Conservation (phyloP, 805 yeast genomes). For the Yamadazyma sp. region DNA sequence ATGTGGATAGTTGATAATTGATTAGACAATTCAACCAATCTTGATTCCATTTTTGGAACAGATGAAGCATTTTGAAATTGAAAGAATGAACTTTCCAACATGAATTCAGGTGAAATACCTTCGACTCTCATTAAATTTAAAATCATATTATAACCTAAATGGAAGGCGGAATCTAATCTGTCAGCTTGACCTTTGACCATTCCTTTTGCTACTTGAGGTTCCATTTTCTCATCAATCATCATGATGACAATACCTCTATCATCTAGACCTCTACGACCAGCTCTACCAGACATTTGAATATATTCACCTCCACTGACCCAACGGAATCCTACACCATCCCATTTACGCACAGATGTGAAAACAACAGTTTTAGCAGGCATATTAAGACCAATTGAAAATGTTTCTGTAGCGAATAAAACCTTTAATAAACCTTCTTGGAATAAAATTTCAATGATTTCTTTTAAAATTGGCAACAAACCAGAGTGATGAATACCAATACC, state of each 20-base stretch:
- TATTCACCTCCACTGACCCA: constrained; percentile 99
- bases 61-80: constrained; percentile 93
- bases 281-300: constrained; percentile 99
- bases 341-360: constrained; percentile 93
- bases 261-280: constrained; percentile 99
- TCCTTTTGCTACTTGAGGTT: constrained; percentile 97
- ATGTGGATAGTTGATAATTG: constrained; percentile 50
- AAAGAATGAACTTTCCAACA: constrained; percentile 90
- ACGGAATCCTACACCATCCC: constrained; percentile 97
- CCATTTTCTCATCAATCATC: constrained; percentile 99
- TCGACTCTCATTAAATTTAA: constrained; percentile 94
- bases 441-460: constrained; percentile 91
- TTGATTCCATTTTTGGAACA: constrained; percentile 78
- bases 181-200: constrained; percentile 99
- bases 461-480: constrained; percentile 87
- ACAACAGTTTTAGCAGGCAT: constrained; percentile 99
- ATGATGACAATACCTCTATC: constrained; percentile 98
- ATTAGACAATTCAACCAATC: constrained; percentile 52
- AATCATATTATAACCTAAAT: constrained; percentile 95
- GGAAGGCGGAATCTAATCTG: constrained; percentile 95
- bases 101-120: constrained; percentile 96
- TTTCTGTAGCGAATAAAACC: constrained; percentile 95
- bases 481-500: constrained; percentile 99
- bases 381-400: constrained; percentile 95
- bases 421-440: constrained; percentile 96